phyloP scores from a whole-genome alignment of 257 asterid genomes.

The Ilex aquifolium region DNA sequence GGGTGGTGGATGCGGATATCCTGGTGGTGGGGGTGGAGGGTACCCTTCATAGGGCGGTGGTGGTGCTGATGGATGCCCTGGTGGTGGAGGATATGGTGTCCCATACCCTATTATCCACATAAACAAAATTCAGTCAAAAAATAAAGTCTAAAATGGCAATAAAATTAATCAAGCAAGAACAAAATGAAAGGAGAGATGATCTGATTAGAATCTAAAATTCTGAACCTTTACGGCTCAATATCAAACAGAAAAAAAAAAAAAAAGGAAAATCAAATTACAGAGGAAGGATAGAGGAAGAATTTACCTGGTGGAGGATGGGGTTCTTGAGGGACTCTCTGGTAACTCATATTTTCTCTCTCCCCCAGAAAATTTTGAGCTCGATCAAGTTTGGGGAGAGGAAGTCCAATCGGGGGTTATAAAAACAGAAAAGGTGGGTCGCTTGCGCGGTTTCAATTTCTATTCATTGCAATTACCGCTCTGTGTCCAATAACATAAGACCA shows the following conservation, averaged over 20 bases:
- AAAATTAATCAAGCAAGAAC: slow-evolving; percentile 8
- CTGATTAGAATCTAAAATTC: background rate
- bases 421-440: too few species aligned
- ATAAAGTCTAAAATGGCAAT: background rate
- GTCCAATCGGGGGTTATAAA: background rate
- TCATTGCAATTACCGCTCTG: too few species aligned
- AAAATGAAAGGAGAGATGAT: background rate
- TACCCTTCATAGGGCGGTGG: slow-evolving; percentile 49
- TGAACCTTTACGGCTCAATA: too few species aligned
- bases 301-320: slow-evolving; percentile 43
- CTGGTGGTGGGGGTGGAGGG: slow-evolving; percentile 32
- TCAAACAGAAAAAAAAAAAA: background rate
- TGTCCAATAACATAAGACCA: too few species aligned
- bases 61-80: slow-evolving; percentile 49
- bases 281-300: background rate
- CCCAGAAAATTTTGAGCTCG: slow-evolving; percentile 1
- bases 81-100: slow-evolving; percentile 21
- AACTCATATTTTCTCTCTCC: slow-evolving; percentile 30
- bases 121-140: too few species aligned
- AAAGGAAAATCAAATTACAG: background rate
- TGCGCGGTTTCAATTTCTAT: too few species aligned
- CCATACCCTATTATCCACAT: slow-evolving; percentile 35
- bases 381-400: slow-evolving; percentile 3
- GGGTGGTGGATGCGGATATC: slow-evolving; percentile 54
- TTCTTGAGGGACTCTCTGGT: slow-evolving; percentile 32